Base-by-base conservation (phyloP, 371 early-diverging fungal genomes). In the Rhizopus arrhizus region DNA sequence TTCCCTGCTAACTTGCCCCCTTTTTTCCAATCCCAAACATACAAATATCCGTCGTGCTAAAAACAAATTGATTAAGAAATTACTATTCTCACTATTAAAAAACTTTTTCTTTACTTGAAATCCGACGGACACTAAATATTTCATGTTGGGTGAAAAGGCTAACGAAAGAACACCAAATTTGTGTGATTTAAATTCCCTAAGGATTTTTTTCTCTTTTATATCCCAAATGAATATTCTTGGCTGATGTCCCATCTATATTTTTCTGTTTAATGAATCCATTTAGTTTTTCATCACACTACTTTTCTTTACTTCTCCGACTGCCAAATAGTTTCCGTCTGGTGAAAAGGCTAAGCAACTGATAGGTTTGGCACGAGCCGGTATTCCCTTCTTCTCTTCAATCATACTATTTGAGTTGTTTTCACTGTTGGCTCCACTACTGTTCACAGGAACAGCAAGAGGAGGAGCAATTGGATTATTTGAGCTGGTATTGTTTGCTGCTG, bases 21-120 rank as follows among this genome's bases (percentile, higher is more conserved):
- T 34, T 81, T 82, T 60, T 82, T 77, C 91, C 92, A 92, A 69
- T 92, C 84, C 94, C 94, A 94, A 31, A 92, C 84, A 66, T 90
- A 85, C 28, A 92, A 64, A 64, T 82, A 89, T 0, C 92, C 93
- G 69, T 94, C 94, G 66, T 92, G 92, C 88, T 91, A 75, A 13
- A 29, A 29, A 53, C 41, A 40, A 46, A 49, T 45, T 22, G 22
- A 22, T 22, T 22, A 22, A 22, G 22, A 22, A 15, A n/a, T 13
- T 43, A 43, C n/a, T 6, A 6, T 36, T 6, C 36, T 8, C 5
- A 1, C 15, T 16, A n/a, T 36, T 53, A 33, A 34, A 16, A 53
- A 53, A 35, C 35, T 36, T 36, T 29, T 28, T 29, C 13, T 33
- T 33, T 82, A 89, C 91, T 81, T 89, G 89, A 68, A 87, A 86